Evolutionary conservation across 2,329 filamentous ascomycete species (phyloP).

Genomic region (Capronia americana): DNA sequence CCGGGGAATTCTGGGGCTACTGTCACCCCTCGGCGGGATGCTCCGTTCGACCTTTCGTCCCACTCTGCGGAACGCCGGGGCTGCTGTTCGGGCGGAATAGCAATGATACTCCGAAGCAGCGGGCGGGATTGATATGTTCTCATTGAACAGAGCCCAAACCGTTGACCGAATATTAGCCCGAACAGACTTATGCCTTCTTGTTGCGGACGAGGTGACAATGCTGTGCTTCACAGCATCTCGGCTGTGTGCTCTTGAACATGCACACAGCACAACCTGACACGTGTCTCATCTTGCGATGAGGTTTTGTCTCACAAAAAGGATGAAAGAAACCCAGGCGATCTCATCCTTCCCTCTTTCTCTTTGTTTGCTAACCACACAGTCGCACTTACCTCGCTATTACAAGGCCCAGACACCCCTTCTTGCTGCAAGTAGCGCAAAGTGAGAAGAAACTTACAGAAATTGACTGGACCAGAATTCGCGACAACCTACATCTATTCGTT

Average conservation of each 20-base stretch:
- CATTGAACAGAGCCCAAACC: background rate
- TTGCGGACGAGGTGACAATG: conserved; percentile 6
- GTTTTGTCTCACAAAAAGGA: background rate
- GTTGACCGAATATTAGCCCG: conserved; percentile 8
- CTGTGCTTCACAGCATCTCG: conserved; percentile 9
- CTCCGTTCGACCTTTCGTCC: background rate
- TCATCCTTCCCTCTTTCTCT: conserved; percentile 1
- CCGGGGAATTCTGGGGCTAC: conserved; percentile 9
- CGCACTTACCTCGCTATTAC: conserved; percentile 7
- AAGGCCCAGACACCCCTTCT: background rate
- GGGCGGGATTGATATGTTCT: conserved; percentile 8
- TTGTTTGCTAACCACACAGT: conserved; percentile 2
- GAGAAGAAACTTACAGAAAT: background rate
- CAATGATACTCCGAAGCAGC: conserved; percentile 5
- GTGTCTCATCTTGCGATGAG: conserved; percentile 12
- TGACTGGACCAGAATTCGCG: background rate
- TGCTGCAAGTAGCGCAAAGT: background rate
- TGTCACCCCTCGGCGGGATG: background rate
- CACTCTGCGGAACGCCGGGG: conserved; percentile 21
- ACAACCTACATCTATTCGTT: background rate
- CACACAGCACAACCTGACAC: conserved; percentile 21
- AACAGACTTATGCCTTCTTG: background rate
- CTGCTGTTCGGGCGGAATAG: background rate
- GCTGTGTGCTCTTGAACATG: background rate
- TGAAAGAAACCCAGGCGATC: conserved; percentile 7